Base-by-base conservation (phyloP, 306 rosid genomes). In the Dicorynia guianensis region DNA sequence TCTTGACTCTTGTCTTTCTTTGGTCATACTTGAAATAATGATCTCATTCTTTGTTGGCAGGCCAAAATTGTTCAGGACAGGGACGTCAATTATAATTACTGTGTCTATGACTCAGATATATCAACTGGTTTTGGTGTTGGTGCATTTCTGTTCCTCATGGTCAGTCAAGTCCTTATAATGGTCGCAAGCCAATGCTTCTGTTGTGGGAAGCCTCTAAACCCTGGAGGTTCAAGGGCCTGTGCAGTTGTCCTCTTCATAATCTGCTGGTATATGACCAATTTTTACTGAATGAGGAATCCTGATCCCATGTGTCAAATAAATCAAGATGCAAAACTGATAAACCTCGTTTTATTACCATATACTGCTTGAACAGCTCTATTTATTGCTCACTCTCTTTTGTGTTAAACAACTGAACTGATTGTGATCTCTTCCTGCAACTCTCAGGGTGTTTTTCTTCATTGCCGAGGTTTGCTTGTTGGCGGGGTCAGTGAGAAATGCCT, bases 131-230 rank as follows among this genome's bases (percentile, higher is more conserved):
- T 76, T 4, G 99, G 99, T n/a, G 98, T 89, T 11, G 99, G 98
- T 67, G 96, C 99, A 71, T 90, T 96, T 76, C 81, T 96, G 67
- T 89, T 92, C 82, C 92, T 92, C 75, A 3, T 96, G 93, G 78
- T 76, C 15, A 80, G 97, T 79, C 98, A 96, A 82, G 50, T 82
- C 74, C 38, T 89, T 62, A 71, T 96, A 76, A 96, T 96, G 99
- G 95, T 63, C 46, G 93, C 92, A 73, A 92, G 99, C 78, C 92
- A 93, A 74, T 96, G 98, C 91, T 96, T 96, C 87, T 96, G 99
- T 52, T 92, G 97, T 1, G 98, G 99, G 40, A 90, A 96, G 84
- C 72, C 99, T 69, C 88, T 96, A 73, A 87, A 71, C 72, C 96
- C 99, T 0, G 93, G 97, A 59, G 93, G 99, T 34, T 87, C 99